Evolutionary conservation across 768 basidiomycete species (phyloP).

Genomic region (Hydnum rufescens): DNA sequence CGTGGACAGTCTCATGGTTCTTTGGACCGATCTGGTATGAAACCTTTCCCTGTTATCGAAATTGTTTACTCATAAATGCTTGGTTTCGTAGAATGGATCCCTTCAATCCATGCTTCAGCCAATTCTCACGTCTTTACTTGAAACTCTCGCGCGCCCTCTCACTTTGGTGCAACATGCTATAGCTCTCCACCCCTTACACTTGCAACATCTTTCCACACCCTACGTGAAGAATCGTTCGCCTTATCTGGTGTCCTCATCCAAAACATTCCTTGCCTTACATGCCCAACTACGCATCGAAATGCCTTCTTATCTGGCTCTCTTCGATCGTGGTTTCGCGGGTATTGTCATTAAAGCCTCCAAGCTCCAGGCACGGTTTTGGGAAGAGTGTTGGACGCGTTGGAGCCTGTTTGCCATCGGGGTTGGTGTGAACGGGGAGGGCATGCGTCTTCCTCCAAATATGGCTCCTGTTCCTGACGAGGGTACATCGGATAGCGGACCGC

Average conservation of each 20-base stretch:
- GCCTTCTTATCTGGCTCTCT: slow-evolving; percentile 36
- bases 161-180: slow-evolving; percentile 7
- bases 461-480: too few species aligned
- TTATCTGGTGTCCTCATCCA: slow-evolving; percentile 48
- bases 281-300: slow-evolving; percentile 54
- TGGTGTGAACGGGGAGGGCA: neutral
- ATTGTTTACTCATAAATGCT: too few species aligned
- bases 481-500: too few species aligned
- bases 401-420: neutral
- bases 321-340: slow-evolving; percentile 39
- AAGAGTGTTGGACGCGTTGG: neutral
- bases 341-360: slow-evolving; percentile 32
- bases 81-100: neutral
- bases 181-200: slow-evolving; percentile 47
- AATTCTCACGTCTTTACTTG: neutral
- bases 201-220: slow-evolving; percentile 45
- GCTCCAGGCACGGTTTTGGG: slow-evolving; percentile 41
- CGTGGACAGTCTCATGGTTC: neutral
- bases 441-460: neutral
- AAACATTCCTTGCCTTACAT: slow-evolving; percentile 57
- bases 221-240: slow-evolving; percentile 43
- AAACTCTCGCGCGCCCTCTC: slow-evolving; percentile 7
- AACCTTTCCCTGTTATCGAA: too few species aligned
- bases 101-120: neutral
- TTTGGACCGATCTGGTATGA: neutral